A percentile compares a stretch with the other conserved stretches of the same genome.
These are phyloP conservation scores for Fistulinella prunicolor DNA, from an alignment of 768 basidiomycete genomes.

Conservation along the genomic window DNA sequence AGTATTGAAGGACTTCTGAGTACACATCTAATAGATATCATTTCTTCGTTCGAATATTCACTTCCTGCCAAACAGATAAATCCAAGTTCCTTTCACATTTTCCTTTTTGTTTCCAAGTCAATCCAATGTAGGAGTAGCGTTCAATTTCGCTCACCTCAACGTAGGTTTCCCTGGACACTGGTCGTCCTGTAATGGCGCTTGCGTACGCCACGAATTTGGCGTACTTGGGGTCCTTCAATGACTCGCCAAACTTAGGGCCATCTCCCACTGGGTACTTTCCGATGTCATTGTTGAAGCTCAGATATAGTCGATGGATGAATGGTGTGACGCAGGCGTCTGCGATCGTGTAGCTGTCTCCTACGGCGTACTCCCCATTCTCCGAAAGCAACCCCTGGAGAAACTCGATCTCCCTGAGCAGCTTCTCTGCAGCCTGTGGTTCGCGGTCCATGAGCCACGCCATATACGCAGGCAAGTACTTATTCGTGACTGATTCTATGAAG, in stretches of 20 bases:
- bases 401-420: slow-evolving; percentile 41
- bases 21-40: too few relatives aligned
- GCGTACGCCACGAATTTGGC: slow-evolving; percentile 48
- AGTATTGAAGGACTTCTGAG: too few relatives aligned
- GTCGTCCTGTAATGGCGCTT: slow-evolving; percentile 43
- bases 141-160: slow-evolving; percentile 39
- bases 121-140: not conserved
- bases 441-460: slow-evolving; percentile 35
- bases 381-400: slow-evolving; percentile 49
- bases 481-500: slow-evolving; percentile 53
- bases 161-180: slow-evolving; percentile 52
- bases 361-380: slow-evolving; percentile 35
- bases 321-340: slow-evolving; percentile 61
- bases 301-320: slow-evolving; percentile 49
- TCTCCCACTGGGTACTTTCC: slow-evolving; percentile 48
- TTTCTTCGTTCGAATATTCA: not conserved
- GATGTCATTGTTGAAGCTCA: slow-evolving; percentile 44
- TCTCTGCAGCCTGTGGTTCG: slow-evolving; percentile 34
- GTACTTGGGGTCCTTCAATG: slow-evolving; percentile 43
- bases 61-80: not conserved
- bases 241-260: slow-evolving; percentile 42
- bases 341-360: slow-evolving; percentile 48
- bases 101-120: not conserved
- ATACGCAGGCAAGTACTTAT: slow-evolving; percentile 40
- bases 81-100: not conserved